Base-by-base conservation (phyloP, 805 yeast genomes). In the Pichia californica region DNA sequence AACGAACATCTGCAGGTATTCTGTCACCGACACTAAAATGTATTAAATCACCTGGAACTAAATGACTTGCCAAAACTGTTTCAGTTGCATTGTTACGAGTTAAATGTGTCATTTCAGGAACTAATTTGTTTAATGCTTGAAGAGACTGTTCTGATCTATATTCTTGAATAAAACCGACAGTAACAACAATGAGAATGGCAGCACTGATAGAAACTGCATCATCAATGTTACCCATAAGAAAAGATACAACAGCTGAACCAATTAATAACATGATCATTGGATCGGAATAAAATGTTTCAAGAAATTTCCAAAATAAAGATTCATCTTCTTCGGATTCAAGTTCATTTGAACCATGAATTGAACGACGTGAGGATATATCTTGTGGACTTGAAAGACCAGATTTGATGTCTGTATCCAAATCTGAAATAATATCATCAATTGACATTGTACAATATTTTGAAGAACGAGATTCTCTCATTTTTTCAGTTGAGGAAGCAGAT, bases 161-260 rank as follows among this genome's bases (percentile, higher is more conserved):
- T 63, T 93, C 99, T 66, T 93, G 99, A 27, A 93, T 89, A 66
- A 93, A 93, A 0, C 99, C 99, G 30, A 93, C 99, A 1, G 93
- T 78, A 11, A 93, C 97, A 27, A 93, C 99, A 52, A 93, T 89
- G 35, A 86, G 55, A 39, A 93, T 87, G 4, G 99, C 99, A 50
- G 89, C 69, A 0, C 97, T 82, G 53, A 93, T 93, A 52, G 93
- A 81, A n/a, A 93, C 69, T 2, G 98, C 95, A 62, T 93, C 99
- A 60, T 93, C 97, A 27, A 79, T 78, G 64, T 93, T 93, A n/a
- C 96, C 96, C 94, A 93, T 87, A 54, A 86, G 63, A 52, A 91
- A 85, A 49, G 94, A 81, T 29, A 93, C 72, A 2, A 74, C 76
- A 0, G 99, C 97, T 0, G 97, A 88, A 0, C 93, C 97, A 32